Base-by-base conservation (phyloP, 2,329 filamentous ascomycete species). In the Hypoxylon sp. region DNA sequence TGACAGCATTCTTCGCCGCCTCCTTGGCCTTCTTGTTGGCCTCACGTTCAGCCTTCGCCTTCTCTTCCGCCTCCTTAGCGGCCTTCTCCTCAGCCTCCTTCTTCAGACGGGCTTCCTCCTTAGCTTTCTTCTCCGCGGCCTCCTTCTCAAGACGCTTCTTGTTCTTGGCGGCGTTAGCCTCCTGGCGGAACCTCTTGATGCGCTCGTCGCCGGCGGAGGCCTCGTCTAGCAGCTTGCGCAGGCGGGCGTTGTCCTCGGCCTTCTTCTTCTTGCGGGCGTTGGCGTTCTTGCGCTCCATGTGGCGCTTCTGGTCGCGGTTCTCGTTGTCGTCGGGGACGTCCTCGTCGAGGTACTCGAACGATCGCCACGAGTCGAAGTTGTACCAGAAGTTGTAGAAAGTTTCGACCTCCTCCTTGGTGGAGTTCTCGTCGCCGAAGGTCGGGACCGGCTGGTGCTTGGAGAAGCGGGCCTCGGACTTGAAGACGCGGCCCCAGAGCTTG, bases 371-470 rank as follows among this genome's bases (percentile, higher is more conserved):
- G 87, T 99, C 96, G 77, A 99, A 97, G 87, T 95, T 97, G 87
- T 98, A 99, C 91, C 93, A 99, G 87, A 98, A 99, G 88, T 99
- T 97, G 89, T 99, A 99, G 83, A 99, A 99, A 59, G 86, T 85
- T 79, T 98, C 94, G 51, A 99, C 96, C 8, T 97, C 91, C 78
- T 97, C 93, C 83, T 94, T 93, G 76, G 89, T 89, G 78, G 92
- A 91, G 73, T 97, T 92, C 72, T 93, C 93, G 78, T 93, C 88
- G 70, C 96, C 96, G 65, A 99, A 90, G 75, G 87, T 83, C 5
- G 96, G 97, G 2, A 98, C 96, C 5, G 95, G 95, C 80, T 97
- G 93, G 68, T 82, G 87, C 82, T 94, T 96, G 81, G 93, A 97
- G 89, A 99, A 99, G 71, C 96, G 94, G 11, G 85, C 92, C 84